A percentile compares a stretch with the other conserved stretches of the same genome.
Conservation (phyloP, 2,329 filamentous ascomycete genomes). For the Acrodontium crateriforme region DNA sequence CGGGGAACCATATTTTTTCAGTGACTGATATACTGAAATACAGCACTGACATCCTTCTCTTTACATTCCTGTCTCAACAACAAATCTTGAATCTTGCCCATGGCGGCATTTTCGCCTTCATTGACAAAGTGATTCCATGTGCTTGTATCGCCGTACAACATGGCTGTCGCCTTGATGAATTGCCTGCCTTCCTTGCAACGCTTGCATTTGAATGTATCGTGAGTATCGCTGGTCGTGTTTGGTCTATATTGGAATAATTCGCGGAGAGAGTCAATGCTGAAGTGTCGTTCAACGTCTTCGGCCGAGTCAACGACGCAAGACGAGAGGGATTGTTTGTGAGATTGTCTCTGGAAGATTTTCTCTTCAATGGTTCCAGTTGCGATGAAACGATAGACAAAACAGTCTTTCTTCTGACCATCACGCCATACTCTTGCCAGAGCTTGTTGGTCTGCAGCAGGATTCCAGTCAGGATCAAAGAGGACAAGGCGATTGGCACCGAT, state of each 20-base stretch:
- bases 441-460: constrained; percentile 93
- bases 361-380: constrained; percentile 96
- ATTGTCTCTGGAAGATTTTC: constrained; percentile 97
- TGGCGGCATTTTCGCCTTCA: constrained; percentile 43
- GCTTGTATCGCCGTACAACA: constrained; percentile 95
- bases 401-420: constrained; percentile 98
- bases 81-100: constrained; percentile 80
- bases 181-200: constrained; percentile 73
- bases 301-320: constrained; percentile 93
- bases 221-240: constrained; percentile 79
- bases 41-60: constrained; percentile 72
- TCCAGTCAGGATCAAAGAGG: constrained; percentile 91
- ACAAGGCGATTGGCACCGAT: constrained; percentile 91
- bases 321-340: constrained; percentile 92
- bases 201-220: constrained; percentile 98
- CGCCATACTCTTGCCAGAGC: constrained; percentile 95
- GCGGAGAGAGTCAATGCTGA: constrained; percentile 76
- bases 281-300: constrained; percentile 94
- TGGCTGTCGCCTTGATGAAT: constrained; percentile 77
- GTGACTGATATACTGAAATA: constrained; percentile 98
- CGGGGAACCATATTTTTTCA: too few relatives aligned
- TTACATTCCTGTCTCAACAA: constrained; percentile 72
- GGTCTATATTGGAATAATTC: constrained; percentile 89
- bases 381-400: constrained; percentile 99
- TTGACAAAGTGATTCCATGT: constrained; percentile 99